Evolutionary conservation across 208 protist genomes (phyloP), one percentile per base, ranked within the genome.

Genomic region (Porcisia hertigi): DNA sequence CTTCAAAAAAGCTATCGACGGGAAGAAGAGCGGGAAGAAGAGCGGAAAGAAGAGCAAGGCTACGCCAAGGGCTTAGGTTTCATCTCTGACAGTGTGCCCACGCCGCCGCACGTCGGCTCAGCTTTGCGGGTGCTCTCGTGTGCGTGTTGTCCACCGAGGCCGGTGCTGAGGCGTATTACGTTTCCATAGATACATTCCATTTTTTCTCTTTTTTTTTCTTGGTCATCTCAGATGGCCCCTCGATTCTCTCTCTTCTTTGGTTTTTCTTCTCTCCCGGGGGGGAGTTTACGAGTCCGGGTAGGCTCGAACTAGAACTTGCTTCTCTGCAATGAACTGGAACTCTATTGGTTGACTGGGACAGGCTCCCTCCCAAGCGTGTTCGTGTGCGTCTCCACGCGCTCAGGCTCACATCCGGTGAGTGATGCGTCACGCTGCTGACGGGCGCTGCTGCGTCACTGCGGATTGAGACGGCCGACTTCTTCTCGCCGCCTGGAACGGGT

Each of bases 21-120:
- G 92, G 91, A 93, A 95, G 87, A 85, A 93, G 81, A n/a, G 45
- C n/a, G 60, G 77, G 63, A 92, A 92, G 86, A 91, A 91, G 88
- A 85, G 88, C 79, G 72, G 84, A 71, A 78, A 82, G 76, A 95
- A 93, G 88, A 77, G 80, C 77, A 79, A 83, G 63, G 75, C 85
- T 36, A 92, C 90, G 45, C 86, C 88, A 57, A 88, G 86, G 76
- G 88, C 83, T 23, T 92, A 88, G 85, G 62, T 18, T 16, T 1
- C 20, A 55, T 41, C 34, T 5, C 6, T 49, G 63, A 4, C 23
- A 52, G 63, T 25, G 63, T 30, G 43, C 20, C 5, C 20, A 39
- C 7, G 0, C 57, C 34, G 39, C 7, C 11, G 20, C 14, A n/a
- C 39, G 47, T 52, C 5, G 47, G 5, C 47, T 52, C 47, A 0